A percentile compares a stretch with the other conserved stretches of the same genome.
Evolutionary conservation across 2,329 filamentous ascomycete genomes (phyloP).

Genomic region (Beauveria medogensis): DNA sequence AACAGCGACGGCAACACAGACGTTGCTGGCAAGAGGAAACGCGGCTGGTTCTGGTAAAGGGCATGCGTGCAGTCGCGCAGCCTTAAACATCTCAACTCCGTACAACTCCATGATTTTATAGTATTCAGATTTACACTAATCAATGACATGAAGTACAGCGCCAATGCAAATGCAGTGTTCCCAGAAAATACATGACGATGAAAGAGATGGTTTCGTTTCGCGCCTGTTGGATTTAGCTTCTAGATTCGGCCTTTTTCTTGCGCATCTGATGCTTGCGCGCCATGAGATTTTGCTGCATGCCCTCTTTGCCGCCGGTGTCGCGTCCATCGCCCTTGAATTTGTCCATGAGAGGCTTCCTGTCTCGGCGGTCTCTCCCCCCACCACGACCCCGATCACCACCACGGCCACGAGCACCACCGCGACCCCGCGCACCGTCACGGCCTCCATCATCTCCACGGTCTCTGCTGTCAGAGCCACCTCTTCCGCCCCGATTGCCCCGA

Average conservation of each 20-base stretch:
- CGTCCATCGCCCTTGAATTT: slow-evolving; percentile 22
- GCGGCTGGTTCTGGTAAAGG: slow-evolving; percentile 4
- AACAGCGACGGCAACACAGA: background rate
- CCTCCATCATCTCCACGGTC: background rate
- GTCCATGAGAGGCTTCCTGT: slow-evolving; percentile 10
- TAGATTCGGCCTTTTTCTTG: slow-evolving; percentile 50
- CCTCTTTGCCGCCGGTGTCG: slow-evolving; percentile 40
- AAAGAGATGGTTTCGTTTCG: background rate
- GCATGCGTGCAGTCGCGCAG: background rate
- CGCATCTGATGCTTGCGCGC: slow-evolving; percentile 75
- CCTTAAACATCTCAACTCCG: background rate
- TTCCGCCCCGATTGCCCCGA: background rate
- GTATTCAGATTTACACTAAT: background rate
- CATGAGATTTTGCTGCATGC: slow-evolving; percentile 66
- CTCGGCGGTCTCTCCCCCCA: background rate
- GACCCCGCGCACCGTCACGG: slow-evolving; percentile 10
- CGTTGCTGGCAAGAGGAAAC: background rate
- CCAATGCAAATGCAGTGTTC: slow-evolving; percentile 7
- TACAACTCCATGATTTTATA: background rate
- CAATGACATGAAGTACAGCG: background rate
- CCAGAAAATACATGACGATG: background rate
- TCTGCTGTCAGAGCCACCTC: slow-evolving; percentile 8
- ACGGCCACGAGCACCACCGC: slow-evolving; percentile 9
- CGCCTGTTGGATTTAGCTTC: slow-evolving; percentile 18
- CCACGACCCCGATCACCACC: slow-evolving; percentile 10